phyloP scores from a whole-genome alignment of 2,329 filamentous ascomycete genomes.

The Pseudocercospora pini-densiflorae region DNA sequence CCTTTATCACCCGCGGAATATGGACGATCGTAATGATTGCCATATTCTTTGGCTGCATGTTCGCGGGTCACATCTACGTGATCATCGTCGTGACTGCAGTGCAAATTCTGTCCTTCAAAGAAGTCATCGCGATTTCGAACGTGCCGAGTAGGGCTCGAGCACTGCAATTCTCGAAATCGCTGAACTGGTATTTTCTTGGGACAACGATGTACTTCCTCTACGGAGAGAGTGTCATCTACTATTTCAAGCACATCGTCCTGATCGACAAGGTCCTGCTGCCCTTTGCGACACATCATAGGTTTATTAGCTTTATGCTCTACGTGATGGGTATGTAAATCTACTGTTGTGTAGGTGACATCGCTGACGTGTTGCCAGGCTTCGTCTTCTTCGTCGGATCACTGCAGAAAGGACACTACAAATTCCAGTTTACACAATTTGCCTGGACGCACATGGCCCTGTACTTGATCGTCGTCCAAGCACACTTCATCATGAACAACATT shows the following conservation, averaged over 20 bases:
- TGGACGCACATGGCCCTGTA: conserved; percentile 99
- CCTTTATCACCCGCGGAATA: conserved; percentile 94
- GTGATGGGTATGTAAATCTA: conserved; percentile 77
- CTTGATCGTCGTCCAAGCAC: conserved; percentile 94
- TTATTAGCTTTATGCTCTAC: conserved; percentile 98
- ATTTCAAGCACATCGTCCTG: conserved; percentile 98
- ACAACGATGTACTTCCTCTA: conserved; percentile 99
- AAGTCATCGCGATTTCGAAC: conserved; percentile 97
- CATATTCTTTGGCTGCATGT: conserved; percentile 87
- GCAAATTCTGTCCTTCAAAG: conserved; percentile 98
- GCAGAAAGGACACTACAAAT: conserved; percentile 94
- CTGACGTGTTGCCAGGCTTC: conserved; percentile 66
- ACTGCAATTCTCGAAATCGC: conserved; percentile 88
- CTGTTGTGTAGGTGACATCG: neutral
- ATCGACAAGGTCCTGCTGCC: conserved; percentile 92
- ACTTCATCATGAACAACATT: conserved; percentile 99
- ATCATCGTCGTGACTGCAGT: conserved; percentile 90
- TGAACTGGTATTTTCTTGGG: conserved; percentile 99
- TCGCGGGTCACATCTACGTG: conserved; percentile 97
- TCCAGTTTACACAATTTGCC: conserved; percentile 98
- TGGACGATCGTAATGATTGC: conserved; percentile 99
- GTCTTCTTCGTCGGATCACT: conserved; percentile 97
- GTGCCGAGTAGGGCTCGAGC: conserved; percentile 90
- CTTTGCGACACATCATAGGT: conserved; percentile 94
- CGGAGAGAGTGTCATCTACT: conserved; percentile 98